Evolutionary conservation across 805 yeast genomes (phyloP).

Genomic region (Candida insectalens): DNA sequence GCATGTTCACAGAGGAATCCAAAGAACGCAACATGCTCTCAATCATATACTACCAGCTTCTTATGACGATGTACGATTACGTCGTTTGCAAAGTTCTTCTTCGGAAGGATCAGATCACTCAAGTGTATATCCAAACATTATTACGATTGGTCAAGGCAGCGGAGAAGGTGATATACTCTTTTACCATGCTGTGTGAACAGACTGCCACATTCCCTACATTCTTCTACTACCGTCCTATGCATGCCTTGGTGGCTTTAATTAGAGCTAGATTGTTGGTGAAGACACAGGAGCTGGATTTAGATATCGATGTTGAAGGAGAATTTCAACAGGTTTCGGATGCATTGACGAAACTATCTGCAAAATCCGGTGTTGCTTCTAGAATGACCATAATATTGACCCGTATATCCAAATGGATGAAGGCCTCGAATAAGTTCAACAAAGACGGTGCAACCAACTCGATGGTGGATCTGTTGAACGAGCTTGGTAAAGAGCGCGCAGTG

Average conservation of each 20-base stretch:
- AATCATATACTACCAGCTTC: slow-evolving; percentile 38
- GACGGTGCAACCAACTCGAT: slow-evolving; percentile 48
- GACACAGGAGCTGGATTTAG: slow-evolving; percentile 28
- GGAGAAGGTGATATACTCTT: slow-evolving; percentile 36
- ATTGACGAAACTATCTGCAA: slow-evolving; percentile 13
- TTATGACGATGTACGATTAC: slow-evolving; percentile 43
- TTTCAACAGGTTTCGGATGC: slow-evolving; percentile 19
- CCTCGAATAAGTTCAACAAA: slow-evolving; percentile 28
- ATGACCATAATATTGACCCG: slow-evolving; percentile 26
- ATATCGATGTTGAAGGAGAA: slow-evolving; percentile 24
- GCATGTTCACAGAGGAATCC: slow-evolving; percentile 23
- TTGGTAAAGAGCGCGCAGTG: slow-evolving; percentile 39
- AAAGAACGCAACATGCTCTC: slow-evolving; percentile 31
- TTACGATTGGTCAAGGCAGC: slow-evolving; percentile 33
- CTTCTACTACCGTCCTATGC: slow-evolving; percentile 44
- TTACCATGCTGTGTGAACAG: slow-evolving; percentile 29
- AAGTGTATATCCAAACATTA: slow-evolving; percentile 28
- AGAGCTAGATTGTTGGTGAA: slow-evolving; percentile 36
- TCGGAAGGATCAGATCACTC: slow-evolving; percentile 20
- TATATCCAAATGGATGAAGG: slow-evolving; percentile 30
- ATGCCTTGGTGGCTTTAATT: slow-evolving; percentile 38
- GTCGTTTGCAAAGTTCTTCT: slow-evolving; percentile 33
- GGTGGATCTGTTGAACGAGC: slow-evolving; percentile 41
- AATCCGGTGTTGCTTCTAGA: slow-evolving; percentile 24
- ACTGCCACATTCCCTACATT: slow-evolving; percentile 38